Evolutionary conservation across 257 asterid genomes (phyloP), one percentile per base, ranked within the genome.

Genomic region (Solanum rostratum): DNA sequence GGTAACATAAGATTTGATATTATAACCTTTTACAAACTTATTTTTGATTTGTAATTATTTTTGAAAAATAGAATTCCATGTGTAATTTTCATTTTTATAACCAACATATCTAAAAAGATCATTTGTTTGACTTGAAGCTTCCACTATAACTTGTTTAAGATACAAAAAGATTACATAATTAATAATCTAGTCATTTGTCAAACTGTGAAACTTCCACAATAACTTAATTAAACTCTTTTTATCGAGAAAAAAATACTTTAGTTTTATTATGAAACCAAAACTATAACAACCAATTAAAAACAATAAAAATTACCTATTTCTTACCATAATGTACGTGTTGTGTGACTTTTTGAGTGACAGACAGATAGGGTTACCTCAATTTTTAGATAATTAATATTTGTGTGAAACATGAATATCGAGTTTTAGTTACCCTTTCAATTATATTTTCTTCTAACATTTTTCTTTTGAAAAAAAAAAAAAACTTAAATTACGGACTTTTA

Each of bases 321-420:
- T 9, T 13, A 65, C n/a, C 1, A 65, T 2, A 65, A 29, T 54
- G 24, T 19, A 7, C 4, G 60, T 54, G 60, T 19, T 54, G 60
- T 65, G 73, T 65, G 60, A 65, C 29, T 29, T 15, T 3, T 65
- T 63, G 71, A 29, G 73, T 65, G 33, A 63, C 33, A 0, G 33
- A 63, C 33, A 0, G 6, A 63, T 13, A 22, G 0, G 2, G 33
- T 60, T 63, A 27, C 2, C 10, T 63, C 0, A 65, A 14, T 0
- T 7, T 29, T 65, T 65, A 16, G 43, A 65, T 65, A 29, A 29
- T 62, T 54, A 62, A 62, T 62, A 62, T 29, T 65, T 65, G 20
- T 14, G n/a, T 65, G 43, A 65, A 65, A 15, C 73, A 29, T 65
- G 43, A 29, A 29, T 65, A 29, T 65, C 12, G 71, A 63, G 43